Base-by-base conservation (phyloP, 306 rosid genomes). In the Hippophae rhamnoides region DNA sequence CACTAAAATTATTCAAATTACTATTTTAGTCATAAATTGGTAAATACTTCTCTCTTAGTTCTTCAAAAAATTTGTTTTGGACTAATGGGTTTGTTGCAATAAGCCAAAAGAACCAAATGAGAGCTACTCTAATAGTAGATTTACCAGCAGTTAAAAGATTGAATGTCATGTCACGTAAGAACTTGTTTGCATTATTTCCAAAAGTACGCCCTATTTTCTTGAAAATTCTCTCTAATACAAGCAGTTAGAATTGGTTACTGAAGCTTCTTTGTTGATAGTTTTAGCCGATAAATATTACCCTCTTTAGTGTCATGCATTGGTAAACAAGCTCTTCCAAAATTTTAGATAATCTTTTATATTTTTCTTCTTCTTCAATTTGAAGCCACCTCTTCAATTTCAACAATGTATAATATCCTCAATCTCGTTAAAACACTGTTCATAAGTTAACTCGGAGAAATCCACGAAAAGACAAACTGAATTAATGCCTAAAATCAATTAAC, bases 61-160 rank as follows among this genome's bases (percentile, higher is more conserved):
- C 89, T 66, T 74, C 52, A 43, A 81, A 58, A 47, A 83, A 71
- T 40, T 83, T 83, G 2, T 58, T 7, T 74, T 74, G 72, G 41
- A 74, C 79, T 25, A 2, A 12, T 8, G 92, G 85, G 12, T 81
- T 54, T 7, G 73, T 79, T 1, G 83, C 69, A 54, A 77, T 64
- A 45, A 66, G 74, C 67, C 68, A 85, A 26, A 85, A 72, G 46
- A 85, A 67, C 82, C 82, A 79, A 0, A 77, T 74, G 6, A 85
- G 84, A 10, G 69, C 68, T 9, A 81, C 54, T 58, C 76, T 68
- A 27, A 79, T 10, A 4, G 88, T 73, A 40, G 74, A 86, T 41
- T 80, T 72, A 0, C 86, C 82, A 0, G 94, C 89, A 0, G 56
- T 68, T 41, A 77, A 57, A 8, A 81, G 65, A 57, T 60, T 74